Percentiles rank a stretch among this genome's conserved stretches.
Conservation (phyloP, 257 asterid species). For the Jaltomata sinuosa region DNA sequence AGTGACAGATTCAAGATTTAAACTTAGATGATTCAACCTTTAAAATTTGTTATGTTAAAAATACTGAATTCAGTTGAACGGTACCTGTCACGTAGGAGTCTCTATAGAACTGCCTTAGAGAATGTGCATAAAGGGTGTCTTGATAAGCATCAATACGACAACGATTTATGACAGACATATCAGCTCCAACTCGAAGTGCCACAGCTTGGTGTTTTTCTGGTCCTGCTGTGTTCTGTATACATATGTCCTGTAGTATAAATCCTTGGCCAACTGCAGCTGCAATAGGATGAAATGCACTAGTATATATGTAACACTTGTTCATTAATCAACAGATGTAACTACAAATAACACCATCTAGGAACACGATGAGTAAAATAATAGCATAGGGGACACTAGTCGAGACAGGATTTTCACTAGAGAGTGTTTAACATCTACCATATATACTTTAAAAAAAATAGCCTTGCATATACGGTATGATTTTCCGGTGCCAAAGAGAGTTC, state of each 20-base stretch:
- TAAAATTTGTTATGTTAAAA: background rate
- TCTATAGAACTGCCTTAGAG: conserved; percentile 46
- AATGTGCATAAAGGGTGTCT: conserved; percentile 46
- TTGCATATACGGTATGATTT: background rate
- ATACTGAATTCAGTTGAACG: background rate
- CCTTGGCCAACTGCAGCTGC: conserved; percentile 49
- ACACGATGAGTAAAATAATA: background rate
- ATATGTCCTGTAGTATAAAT: conserved; percentile 42
- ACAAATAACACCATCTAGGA: background rate
- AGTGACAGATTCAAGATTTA: background rate
- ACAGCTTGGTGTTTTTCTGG: conserved; percentile 61
- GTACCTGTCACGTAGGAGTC: conserved; percentile 31
- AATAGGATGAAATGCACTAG: background rate
- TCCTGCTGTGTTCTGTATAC: conserved; percentile 52
- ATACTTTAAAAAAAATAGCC: background rate
- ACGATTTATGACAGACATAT: conserved; percentile 40
- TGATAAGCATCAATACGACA: conserved; percentile 45
- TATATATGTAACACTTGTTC: background rate
- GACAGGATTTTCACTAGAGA: background rate
- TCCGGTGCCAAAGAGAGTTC: background rate
- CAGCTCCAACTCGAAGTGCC: conserved; percentile 55
- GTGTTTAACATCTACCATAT: background rate
- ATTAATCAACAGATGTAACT: background rate
- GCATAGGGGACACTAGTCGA: background rate
- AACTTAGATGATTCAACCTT: background rate